A percentile compares a stretch with the other conserved stretches of the same genome.
Evolutionary conservation across 805 yeast genomes (phyloP).

Genomic region (Sungouiella thailandica): DNA sequence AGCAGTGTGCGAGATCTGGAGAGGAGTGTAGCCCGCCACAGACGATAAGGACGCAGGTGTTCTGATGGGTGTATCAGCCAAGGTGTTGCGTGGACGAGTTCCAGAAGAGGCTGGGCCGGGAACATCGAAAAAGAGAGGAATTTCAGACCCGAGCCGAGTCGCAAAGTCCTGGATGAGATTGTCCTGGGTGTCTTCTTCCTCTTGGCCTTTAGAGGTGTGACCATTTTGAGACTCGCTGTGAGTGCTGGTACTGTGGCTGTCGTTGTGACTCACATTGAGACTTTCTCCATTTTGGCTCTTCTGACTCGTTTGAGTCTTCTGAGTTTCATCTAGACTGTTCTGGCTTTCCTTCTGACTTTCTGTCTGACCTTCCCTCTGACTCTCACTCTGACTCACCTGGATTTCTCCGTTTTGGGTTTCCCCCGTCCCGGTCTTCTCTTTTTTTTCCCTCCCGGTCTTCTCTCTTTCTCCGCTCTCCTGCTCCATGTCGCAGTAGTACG

Average conservation of each 20-base stretch:
- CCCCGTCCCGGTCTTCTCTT: neutral
- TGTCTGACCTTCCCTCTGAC: too few relatives aligned
- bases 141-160: neutral
- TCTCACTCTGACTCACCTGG: too few relatives aligned
- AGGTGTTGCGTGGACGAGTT: neutral
- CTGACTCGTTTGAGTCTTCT: too few relatives aligned
- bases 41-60: conserved; percentile 11
- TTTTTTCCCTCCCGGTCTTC: neutral
- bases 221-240: too few relatives aligned
- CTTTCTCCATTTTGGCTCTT: too few relatives aligned
- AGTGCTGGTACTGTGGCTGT: neutral
- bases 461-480: neutral
- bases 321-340: too few relatives aligned
- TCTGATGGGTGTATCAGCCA: neutral
- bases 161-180: neutral
- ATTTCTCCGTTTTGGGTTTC: neutral
- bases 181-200: neutral
- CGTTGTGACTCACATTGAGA: too few relatives aligned
- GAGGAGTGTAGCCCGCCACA: conserved; percentile 19
- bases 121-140: neutral
- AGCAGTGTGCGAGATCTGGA: conserved; percentile 16
- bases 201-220: too few relatives aligned
- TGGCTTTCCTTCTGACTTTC: too few relatives aligned
- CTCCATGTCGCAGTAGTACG: neutral
- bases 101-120: neutral